Evolutionary conservation across 768 basidiomycete species (phyloP).

Genomic region (Myochromella boudieri): DNA sequence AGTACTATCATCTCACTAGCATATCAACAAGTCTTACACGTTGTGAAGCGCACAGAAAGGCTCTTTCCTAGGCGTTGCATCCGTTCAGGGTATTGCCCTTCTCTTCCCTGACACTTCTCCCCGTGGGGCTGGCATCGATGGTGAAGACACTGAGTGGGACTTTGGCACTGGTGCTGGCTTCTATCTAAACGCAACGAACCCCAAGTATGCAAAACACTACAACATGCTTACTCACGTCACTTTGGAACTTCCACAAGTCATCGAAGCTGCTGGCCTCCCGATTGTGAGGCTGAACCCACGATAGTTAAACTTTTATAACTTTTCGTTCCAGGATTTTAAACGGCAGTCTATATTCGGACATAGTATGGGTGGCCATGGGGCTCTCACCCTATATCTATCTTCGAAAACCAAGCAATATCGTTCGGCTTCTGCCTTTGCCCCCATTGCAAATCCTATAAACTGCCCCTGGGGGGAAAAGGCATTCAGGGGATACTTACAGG

Average conservation of each 20-base stretch:
- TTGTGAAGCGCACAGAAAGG: conserved; percentile 84
- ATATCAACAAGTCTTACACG: neutral
- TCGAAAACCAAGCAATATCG: conserved; percentile 71
- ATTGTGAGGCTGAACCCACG: conserved; percentile 68
- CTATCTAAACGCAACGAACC: conserved; percentile 88
- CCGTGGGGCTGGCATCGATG: conserved; percentile 83
- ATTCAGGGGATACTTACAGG: conserved; percentile 80
- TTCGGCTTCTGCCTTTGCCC: conserved; percentile 88
- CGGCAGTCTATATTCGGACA: conserved; percentile 93
- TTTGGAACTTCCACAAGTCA: conserved; percentile 77
- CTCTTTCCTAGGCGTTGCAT: conserved; percentile 84
- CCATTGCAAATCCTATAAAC: conserved; percentile 81
- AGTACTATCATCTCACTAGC: conserved; percentile 14
- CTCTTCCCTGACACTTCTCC: conserved; percentile 97
- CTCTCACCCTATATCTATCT: conserved; percentile 85
- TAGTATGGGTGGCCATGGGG: conserved; percentile 97
- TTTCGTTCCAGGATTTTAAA: conserved; percentile 61
- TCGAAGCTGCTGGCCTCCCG: conserved; percentile 72
- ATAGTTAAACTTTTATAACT: neutral
- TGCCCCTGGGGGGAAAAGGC: conserved; percentile 93
- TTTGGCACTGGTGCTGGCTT: conserved; percentile 97
- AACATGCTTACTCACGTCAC: conserved; percentile 89
- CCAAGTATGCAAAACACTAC: conserved; percentile 72
- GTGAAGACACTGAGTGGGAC: conserved; percentile 83
- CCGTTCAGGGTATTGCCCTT: conserved; percentile 83